Conservation (phyloP, 2,329 filamentous ascomycete genomes). For the Monosporascus sp. region DNA sequence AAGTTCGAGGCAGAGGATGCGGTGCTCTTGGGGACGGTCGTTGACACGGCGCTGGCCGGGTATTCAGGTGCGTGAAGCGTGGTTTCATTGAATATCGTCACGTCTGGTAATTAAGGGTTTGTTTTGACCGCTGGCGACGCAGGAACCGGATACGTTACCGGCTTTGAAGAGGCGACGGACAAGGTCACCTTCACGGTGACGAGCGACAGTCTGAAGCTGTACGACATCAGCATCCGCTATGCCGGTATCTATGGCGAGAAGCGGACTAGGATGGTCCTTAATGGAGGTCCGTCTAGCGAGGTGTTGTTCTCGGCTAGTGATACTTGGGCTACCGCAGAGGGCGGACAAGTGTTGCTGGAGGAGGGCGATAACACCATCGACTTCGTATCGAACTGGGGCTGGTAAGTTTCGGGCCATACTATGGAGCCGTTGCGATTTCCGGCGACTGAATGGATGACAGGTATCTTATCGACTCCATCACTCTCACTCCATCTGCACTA, state of each 20-base stretch:
- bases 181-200: conserved; percentile 38
- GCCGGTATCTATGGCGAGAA: conserved; percentile 43
- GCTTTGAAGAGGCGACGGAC: conserved; percentile 37
- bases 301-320: conserved; percentile 34
- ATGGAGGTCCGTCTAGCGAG: conserved; percentile 35
- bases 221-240: conserved; percentile 39
- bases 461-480: conserved; percentile 41
- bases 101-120: background rate
- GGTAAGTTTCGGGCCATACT: conserved; percentile 22
- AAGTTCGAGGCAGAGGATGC: conserved; percentile 37
- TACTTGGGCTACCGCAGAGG: conserved; percentile 33
- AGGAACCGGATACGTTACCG: conserved; percentile 43
- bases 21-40: conserved; percentile 33
- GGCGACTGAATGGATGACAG: conserved; percentile 6
- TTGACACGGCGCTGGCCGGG: conserved; percentile 33
- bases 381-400: conserved; percentile 44
- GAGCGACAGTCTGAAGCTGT: conserved; percentile 30
- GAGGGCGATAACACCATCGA: conserved; percentile 39
- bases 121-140: background rate
- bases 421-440: background rate
- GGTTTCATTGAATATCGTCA: background rate
- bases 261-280: conserved; percentile 37
- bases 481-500: conserved; percentile 28
- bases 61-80: conserved; percentile 26
- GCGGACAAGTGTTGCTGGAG: conserved; percentile 39